Evolutionary conservation across 345 rosid genomes (phyloP).

Genomic region (Mercurialis annua): DNA sequence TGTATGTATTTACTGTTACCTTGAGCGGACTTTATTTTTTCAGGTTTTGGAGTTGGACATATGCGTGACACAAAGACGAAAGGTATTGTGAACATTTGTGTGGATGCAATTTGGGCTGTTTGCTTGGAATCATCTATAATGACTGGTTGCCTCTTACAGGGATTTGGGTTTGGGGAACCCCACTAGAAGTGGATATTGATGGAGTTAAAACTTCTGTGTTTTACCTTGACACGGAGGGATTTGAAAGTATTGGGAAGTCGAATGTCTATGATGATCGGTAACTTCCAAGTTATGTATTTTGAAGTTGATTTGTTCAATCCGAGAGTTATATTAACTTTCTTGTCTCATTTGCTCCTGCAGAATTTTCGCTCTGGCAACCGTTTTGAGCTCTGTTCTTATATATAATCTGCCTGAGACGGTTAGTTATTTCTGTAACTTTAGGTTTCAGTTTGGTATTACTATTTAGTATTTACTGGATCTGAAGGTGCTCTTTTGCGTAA

Average conservation of each 20-base stretch:
- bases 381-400: conserved; percentile 93
- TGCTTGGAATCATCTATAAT: conserved; percentile 12
- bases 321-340: neutral
- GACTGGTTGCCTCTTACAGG: conserved; percentile 43
- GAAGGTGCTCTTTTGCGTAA: neutral
- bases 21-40: neutral
- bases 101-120: conserved; percentile 5
- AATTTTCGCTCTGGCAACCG: conserved; percentile 97
- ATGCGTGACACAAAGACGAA: conserved; percentile 99
- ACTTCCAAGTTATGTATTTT: conserved; percentile 7
- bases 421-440: conserved; percentile 35
- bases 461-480: neutral
- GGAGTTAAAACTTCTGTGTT: conserved; percentile 83
- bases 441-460: neutral
- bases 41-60: conserved; percentile 99
- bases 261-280: conserved; percentile 98
- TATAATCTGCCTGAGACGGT: conserved; percentile 98
- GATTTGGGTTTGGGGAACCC: conserved; percentile 99
- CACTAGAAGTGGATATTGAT: conserved; percentile 64
- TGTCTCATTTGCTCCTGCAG: conserved; percentile 42
- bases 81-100: conserved; percentile 42
- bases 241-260: conserved; percentile 98
- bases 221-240: conserved; percentile 97
- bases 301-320: conserved; percentile 9
- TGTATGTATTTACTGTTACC: conserved; percentile 19